Evolutionary conservation across 805 yeast species (phyloP).

Genomic region (Suhomyces prunicola): DNA sequence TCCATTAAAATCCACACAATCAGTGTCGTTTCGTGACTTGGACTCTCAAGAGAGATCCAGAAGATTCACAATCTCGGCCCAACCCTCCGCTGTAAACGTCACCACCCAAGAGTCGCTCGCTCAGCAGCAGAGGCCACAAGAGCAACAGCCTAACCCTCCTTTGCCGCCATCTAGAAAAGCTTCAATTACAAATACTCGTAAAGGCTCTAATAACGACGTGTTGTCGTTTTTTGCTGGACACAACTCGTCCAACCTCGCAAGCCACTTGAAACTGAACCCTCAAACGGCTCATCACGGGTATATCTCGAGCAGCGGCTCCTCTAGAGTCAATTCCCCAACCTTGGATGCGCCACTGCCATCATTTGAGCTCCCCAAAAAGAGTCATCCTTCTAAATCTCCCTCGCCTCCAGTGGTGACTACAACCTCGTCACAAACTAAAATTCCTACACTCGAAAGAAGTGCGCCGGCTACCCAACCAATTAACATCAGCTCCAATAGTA

Average conservation of each 20-base stretch:
- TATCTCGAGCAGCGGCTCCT: conserved; percentile 10
- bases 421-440: neutral
- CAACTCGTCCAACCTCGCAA: conserved; percentile 4
- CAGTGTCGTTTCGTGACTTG: conserved; percentile 36
- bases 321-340: conserved; percentile 20
- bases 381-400: conserved; percentile 4
- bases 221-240: conserved; percentile 8
- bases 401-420: conserved; percentile 3
- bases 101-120: conserved; percentile 8
- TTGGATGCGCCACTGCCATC: conserved; percentile 9
- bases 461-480: conserved; percentile 15
- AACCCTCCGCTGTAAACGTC: conserved; percentile 36
- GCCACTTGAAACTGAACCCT: conserved; percentile 5
- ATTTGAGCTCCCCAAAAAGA: conserved; percentile 4
- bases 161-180: conserved; percentile 11
- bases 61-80: conserved; percentile 43
- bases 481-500: conserved; percentile 9
- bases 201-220: conserved; percentile 7
- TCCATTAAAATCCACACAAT: conserved; percentile 7
- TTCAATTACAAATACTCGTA: conserved; percentile 8
- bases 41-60: conserved; percentile 35
- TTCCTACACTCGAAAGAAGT: conserved; percentile 7
- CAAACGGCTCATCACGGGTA: conserved; percentile 4
- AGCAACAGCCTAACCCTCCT: neutral
- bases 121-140: neutral